A percentile compares a stretch with the other conserved stretches of the same genome.
Conservation (phyloP, 495 filamentous ascomycete genomes). For the Penicillium nucicola region DNA sequence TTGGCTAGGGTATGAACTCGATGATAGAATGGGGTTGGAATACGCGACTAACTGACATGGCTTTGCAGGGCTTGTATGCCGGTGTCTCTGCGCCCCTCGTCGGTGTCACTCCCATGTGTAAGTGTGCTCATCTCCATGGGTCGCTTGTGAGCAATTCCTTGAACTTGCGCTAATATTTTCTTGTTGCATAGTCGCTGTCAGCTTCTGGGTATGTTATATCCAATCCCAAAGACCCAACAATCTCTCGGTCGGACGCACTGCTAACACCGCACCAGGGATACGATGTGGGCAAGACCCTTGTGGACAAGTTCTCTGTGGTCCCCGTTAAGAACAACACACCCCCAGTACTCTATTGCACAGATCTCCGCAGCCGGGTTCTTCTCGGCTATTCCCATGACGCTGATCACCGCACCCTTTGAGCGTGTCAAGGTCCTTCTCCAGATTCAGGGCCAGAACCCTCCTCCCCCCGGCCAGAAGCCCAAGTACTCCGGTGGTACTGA, state of each 20-base stretch:
- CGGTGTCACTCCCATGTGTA: conserved; percentile 98
- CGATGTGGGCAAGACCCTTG: conserved; percentile 87
- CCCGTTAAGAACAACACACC: conserved; percentile 58
- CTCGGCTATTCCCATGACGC: conserved; percentile 94
- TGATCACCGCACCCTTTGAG: conserved; percentile 97
- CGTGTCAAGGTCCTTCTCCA: conserved; percentile 98
- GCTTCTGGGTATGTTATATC: conserved; percentile 69
- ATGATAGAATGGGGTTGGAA: neutral
- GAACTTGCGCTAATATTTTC: conserved; percentile 5
- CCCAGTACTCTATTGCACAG: conserved; percentile 73
- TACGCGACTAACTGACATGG: neutral
- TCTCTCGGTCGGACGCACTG: neutral
- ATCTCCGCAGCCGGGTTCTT: conserved; percentile 94
- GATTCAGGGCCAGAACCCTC: conserved; percentile 88
- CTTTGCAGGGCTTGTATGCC: conserved; percentile 78
- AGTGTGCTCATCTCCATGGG: conserved; percentile 38
- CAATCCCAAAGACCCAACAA: neutral
- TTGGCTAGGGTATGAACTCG: conserved; percentile 52
- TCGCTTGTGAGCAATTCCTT: neutral
- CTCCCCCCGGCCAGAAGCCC: conserved; percentile 85
- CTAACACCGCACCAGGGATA: conserved; percentile 62
- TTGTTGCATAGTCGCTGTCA: conserved; percentile 73
- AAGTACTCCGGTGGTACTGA: conserved; percentile 87
- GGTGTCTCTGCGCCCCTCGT: conserved; percentile 92
- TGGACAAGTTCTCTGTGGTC: conserved; percentile 64